phyloP scores from a whole-genome alignment of 495 filamentous ascomycete species.

The Annulohypoxylon bovei region DNA sequence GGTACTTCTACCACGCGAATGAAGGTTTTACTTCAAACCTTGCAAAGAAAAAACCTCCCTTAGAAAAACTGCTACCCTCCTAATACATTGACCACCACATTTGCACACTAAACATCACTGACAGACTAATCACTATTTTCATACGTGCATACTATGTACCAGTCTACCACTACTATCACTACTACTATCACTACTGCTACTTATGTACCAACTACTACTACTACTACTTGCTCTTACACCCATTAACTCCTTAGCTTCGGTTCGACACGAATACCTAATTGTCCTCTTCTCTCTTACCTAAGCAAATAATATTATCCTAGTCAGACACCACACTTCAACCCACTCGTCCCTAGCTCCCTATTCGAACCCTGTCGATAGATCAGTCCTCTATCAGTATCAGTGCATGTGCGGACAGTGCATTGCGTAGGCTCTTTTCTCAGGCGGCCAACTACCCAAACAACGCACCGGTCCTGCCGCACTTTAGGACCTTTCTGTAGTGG shows the following conservation, averaged over 20 bases:
- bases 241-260: slow-evolving; percentile 18
- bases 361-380: slow-evolving; percentile 40
- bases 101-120: neutral
- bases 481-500: neutral
- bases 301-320: slow-evolving; percentile 25
- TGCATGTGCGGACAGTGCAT: slow-evolving; percentile 37
- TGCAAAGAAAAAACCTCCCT: slow-evolving; percentile 1
- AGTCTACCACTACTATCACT: neutral
- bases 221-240: slow-evolving; percentile 8
- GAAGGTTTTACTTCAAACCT: slow-evolving; percentile 41
- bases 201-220: neutral
- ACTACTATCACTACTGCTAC: neutral
- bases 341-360: neutral
- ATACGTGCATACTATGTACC: neutral
- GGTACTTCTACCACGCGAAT: slow-evolving; percentile 42
- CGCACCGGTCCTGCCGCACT: slow-evolving; percentile 30
- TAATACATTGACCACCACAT: neutral
- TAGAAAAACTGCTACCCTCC: slow-evolving; percentile 4
- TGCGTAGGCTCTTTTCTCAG: slow-evolving; percentile 28
- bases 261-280: slow-evolving; percentile 15
- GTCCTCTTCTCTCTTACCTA: slow-evolving; percentile 24
- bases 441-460: slow-evolving; percentile 29
- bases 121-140: neutral
- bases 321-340: slow-evolving; percentile 22
- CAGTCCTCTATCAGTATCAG: slow-evolving; percentile 37